A percentile compares a stretch with the other conserved stretches of the same genome.
Conservation (phyloP, 2,329 filamentous ascomycete species). For the Colletotrichum tanaceti region DNA sequence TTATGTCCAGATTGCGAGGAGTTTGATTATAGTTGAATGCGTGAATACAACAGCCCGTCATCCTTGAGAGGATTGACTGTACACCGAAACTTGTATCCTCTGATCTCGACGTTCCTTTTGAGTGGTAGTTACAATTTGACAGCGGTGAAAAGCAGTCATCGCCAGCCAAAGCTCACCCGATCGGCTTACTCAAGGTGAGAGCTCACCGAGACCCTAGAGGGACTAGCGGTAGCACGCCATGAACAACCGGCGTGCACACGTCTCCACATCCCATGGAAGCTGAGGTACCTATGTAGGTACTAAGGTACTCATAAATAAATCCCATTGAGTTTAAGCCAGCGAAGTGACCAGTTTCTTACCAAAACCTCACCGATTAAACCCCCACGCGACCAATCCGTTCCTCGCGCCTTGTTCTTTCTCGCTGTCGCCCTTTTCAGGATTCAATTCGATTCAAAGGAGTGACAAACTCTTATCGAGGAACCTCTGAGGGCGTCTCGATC, state of each 20-base stretch:
- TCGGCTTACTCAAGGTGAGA: conserved; percentile 6
- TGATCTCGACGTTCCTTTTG: neutral
- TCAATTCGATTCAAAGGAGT: too few relatives aligned
- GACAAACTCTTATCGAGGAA: neutral
- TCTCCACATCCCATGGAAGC: neutral
- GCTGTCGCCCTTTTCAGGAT: neutral
- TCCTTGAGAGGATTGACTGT: fast-evolving
- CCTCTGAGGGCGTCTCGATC: neutral
- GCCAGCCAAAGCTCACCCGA: neutral
- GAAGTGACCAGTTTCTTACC: neutral
- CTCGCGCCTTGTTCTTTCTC: neutral
- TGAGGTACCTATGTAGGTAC: too few relatives aligned
- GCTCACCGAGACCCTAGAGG: neutral
- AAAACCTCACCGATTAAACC: neutral
- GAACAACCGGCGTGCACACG: neutral
- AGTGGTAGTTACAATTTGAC: too few relatives aligned
- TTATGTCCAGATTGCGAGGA: neutral
- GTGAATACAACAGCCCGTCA: neutral
- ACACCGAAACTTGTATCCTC: too few relatives aligned
- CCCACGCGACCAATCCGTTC: conserved; percentile 1
- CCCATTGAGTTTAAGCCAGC: conserved; percentile 13
- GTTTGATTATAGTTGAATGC: neutral
- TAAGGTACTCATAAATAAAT: too few relatives aligned
- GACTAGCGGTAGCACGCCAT: conserved; percentile 16
- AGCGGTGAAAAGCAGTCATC: neutral